phyloP scores from a whole-genome alignment of 2,329 filamentous ascomycete genomes.

The Penicillium janthinellum region DNA sequence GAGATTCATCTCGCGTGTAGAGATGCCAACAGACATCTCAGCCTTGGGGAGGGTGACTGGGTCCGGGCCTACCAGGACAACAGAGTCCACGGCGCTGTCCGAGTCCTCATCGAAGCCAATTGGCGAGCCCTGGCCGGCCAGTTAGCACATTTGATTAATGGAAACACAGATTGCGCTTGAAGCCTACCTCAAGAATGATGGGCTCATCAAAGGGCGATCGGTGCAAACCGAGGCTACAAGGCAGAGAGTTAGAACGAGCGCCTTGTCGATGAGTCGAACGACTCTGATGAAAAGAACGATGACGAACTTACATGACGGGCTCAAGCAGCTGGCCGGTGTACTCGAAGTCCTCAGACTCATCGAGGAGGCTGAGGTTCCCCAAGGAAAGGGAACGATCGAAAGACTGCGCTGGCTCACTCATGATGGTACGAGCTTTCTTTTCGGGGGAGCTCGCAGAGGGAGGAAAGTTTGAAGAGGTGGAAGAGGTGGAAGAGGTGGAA shows the following conservation, averaged over 20 bases:
- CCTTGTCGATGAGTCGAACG: neutral
- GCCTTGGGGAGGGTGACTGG: neutral
- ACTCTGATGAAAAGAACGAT: neutral
- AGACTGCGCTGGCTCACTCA: neutral
- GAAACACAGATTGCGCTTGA: too few relatives aligned
- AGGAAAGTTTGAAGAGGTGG: neutral
- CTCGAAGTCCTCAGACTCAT: neutral
- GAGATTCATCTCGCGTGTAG: neutral
- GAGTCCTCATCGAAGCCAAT: neutral
- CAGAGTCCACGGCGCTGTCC: neutral
- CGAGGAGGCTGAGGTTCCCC: neutral
- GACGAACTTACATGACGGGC: neutral
- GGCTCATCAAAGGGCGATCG: neutral
- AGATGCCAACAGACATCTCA: neutral
- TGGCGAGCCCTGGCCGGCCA: neutral
- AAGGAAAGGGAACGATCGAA: neutral
- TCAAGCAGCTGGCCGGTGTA: neutral
- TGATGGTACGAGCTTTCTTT: neutral
- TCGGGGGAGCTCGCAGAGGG: neutral
- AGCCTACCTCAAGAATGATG: constrained; percentile 5
- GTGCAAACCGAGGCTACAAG: neutral
- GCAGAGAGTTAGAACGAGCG: neutral
- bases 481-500: neutral
- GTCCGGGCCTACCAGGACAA: too few relatives aligned
- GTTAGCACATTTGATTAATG: neutral